Percentiles rank a stretch among this genome's conserved stretches.
Evolutionary conservation across 2,329 filamentous ascomycete genomes (phyloP).

Genomic region (Paecilomyces dactylethromorphus): DNA sequence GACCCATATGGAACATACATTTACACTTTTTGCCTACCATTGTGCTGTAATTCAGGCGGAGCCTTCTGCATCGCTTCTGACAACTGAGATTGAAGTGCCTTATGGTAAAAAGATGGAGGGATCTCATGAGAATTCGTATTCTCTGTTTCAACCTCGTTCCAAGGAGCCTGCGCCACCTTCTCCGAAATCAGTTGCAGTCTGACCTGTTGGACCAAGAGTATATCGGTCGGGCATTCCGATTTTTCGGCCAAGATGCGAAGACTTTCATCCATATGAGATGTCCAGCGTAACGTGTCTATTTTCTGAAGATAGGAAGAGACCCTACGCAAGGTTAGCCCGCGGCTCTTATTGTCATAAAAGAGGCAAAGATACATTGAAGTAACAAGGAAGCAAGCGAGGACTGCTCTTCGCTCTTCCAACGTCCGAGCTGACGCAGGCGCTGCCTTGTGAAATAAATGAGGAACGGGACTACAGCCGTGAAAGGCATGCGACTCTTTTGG

Average conservation of each 20-base stretch:
- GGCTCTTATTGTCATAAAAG: background rate
- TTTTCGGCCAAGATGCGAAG: background rate
- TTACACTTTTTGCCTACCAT: slow-evolving; percentile 1
- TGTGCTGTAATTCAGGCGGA: slow-evolving; percentile 1
- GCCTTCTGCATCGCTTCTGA: background rate
- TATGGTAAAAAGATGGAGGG: slow-evolving; percentile 4
- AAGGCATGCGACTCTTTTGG: background rate
- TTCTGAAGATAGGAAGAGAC: background rate
- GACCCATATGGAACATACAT: background rate
- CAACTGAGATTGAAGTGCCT: slow-evolving; percentile 5
- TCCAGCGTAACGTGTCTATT: background rate
- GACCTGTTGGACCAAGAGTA: background rate
- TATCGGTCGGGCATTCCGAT: background rate
- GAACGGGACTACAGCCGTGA: background rate
- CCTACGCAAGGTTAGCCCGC: background rate
- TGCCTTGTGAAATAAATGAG: slow-evolving; percentile 3
- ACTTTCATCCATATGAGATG: background rate
- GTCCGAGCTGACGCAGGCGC: slow-evolving; percentile 19
- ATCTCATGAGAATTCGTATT: slow-evolving; percentile 1
- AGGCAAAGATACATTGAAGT: slow-evolving; percentile 23
- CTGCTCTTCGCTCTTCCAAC: slow-evolving; percentile 43
- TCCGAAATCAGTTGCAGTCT: background rate
- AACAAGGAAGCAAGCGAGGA: slow-evolving; percentile 42
- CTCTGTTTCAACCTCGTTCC: background rate
- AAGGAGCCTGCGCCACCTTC: slow-evolving; percentile 1